Evolutionary conservation across 116 monocot species (phyloP), one percentile per base, ranked within the genome.

Genomic region (Posidonia oceanica): DNA sequence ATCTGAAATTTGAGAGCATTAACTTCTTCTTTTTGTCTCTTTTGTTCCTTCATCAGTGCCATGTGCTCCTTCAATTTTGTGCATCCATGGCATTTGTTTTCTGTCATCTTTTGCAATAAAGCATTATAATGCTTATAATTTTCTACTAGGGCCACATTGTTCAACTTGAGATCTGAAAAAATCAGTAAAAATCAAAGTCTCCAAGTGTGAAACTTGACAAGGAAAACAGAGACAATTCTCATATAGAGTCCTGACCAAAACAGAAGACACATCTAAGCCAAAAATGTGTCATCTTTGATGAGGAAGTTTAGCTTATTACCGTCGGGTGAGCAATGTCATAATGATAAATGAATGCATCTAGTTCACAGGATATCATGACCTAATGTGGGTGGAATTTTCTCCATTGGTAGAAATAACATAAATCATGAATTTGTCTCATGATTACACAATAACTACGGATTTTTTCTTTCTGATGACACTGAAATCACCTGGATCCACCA

Each of bases 31-130:
- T 76, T 87, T 75, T 85, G 92, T 75, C 17, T 79, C 71, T 69
- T 86, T 72, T 70, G 83, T 54, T 89, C 89, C 82, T 80, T 89
- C 17, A 83, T 72, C 79, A 89, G 67, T 42, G 56, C 10, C 68
- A 84, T 67, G 67, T 97, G 86, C 55, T 97, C 92, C 72, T 87
- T 85, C 75, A 97, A 80, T 77, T 89, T 89, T 41, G 87, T 67
- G 71, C 96, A 97, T 66, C 96, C 96, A 75, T 92, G 92, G 64
- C 96, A 97, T 59, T 97, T 92, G 75, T 89, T 97, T 39, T 78
- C 89, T 61, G 87, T 22, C 87, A 91, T 85, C 76, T 66, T 83
- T 67, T 87, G 85, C 82, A 92, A 55, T 42, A 97, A 64, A 64
- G 62, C 74, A 68, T 85, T 84, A 61, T 85, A 87, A 11, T 17